A percentile compares a stretch with the other conserved stretches of the same genome.
Conservation (phyloP, 1,284 basidiomycete species). For the Leucoagaricus sp. region DNA sequence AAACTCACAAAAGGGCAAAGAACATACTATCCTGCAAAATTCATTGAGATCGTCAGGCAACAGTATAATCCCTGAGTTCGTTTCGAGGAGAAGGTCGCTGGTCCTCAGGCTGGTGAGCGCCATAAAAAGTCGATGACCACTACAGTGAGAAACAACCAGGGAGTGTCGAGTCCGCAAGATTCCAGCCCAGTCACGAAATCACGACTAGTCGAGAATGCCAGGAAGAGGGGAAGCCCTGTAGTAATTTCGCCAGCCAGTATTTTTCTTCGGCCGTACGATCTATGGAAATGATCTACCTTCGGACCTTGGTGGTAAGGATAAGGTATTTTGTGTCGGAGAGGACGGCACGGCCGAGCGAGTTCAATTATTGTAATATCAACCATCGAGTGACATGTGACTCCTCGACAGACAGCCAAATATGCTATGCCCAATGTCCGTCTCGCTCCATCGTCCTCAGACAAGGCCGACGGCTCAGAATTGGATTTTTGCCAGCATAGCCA, state of each 20-base stretch:
- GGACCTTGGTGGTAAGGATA: too few relatives aligned
- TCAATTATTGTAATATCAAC: not conserved
- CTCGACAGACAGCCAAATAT: not conserved
- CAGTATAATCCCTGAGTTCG: conserved; percentile 4
- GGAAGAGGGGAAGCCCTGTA: too few relatives aligned
- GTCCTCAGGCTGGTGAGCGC: not conserved
- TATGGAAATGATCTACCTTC: too few relatives aligned
- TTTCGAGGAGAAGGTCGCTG: not conserved
- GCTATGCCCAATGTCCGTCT: not conserved
- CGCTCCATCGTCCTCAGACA: not conserved
- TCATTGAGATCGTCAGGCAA: conserved; percentile 2
- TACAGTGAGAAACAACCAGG: not conserved
- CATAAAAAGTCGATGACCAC: not conserved
- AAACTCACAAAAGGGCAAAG: not conserved
- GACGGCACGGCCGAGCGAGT: not conserved
- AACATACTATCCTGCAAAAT: not conserved
- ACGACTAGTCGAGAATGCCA: too few relatives aligned
- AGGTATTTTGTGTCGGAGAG: too few relatives aligned
- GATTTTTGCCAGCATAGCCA: not conserved
- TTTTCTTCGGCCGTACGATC: too few relatives aligned
- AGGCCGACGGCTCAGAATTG: not conserved
- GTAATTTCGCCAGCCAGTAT: too few relatives aligned
- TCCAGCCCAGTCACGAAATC: too few relatives aligned
- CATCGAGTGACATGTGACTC: not conserved
- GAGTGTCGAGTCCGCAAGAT: too few relatives aligned